Conservation (phyloP, 2,329 filamentous ascomycete species). For the Dendryphion nanum region DNA sequence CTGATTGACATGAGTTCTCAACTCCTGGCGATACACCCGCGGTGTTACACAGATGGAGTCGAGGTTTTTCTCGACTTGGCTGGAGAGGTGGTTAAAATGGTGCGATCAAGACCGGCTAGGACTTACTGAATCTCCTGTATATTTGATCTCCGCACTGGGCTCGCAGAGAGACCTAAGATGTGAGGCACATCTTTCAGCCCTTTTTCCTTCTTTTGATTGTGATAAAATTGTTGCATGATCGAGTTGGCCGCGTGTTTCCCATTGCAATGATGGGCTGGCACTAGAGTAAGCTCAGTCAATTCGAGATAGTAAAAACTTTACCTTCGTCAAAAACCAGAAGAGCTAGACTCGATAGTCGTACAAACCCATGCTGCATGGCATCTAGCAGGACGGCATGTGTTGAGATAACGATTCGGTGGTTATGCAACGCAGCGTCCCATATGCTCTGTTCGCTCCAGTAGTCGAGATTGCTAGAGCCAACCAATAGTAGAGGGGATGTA, state of each 20-base stretch:
- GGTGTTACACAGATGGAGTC: too few species aligned
- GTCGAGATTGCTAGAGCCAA: slow-evolving; percentile 67
- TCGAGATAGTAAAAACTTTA: slow-evolving; percentile 28
- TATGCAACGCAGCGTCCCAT: slow-evolving; percentile 66
- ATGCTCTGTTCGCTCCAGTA: slow-evolving; percentile 66
- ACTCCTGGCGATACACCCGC: too few species aligned
- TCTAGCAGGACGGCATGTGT: slow-evolving; percentile 74
- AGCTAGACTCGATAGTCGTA: slow-evolving; percentile 61
- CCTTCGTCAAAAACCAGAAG: slow-evolving; percentile 84
- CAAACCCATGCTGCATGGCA: slow-evolving; percentile 72
- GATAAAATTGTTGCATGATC: slow-evolving; percentile 74
- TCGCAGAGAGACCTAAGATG: slow-evolving; percentile 79
- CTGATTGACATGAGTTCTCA: too few species aligned
- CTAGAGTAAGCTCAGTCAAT: background rate
- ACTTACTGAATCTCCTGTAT: slow-evolving; percentile 51
- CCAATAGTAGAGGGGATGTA: slow-evolving; percentile 61
- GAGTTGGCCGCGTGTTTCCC: slow-evolving; percentile 63
- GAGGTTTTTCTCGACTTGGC: slow-evolving; percentile 66
- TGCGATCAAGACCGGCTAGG: too few species aligned
- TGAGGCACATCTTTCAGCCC: slow-evolving; percentile 51
- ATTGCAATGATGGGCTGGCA: slow-evolving; percentile 71
- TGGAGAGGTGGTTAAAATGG: slow-evolving; percentile 21
- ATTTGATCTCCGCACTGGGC: slow-evolving; percentile 63
- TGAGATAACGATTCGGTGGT: slow-evolving; percentile 69
- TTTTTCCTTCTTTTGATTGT: slow-evolving; percentile 42